Evolutionary conservation across 495 filamentous ascomycete species (phyloP).

Genomic region (Ramalina intermedia): DNA sequence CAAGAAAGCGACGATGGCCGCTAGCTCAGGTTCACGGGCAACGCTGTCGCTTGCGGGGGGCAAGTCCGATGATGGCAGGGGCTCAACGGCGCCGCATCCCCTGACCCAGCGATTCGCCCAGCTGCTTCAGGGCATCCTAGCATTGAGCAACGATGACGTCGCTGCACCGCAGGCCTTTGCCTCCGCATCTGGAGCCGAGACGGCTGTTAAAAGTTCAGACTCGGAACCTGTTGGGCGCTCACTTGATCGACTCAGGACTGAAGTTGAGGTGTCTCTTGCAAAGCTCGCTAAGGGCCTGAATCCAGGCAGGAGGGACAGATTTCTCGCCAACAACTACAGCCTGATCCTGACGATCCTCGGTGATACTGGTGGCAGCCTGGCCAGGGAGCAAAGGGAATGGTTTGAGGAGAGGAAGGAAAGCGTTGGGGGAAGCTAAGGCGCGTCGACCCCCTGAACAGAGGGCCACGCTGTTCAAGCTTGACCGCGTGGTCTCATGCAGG

Average conservation of each 20-base stretch:
- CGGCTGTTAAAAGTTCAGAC: conserved; percentile 45
- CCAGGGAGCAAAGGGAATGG: conserved; percentile 10
- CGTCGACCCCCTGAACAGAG: no score
- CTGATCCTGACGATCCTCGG: conserved; percentile 76
- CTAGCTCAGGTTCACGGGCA: conserved; percentile 32
- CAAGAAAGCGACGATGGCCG: conserved; percentile 35
- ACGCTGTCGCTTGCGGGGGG: conserved; percentile 41
- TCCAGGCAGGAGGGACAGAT: conserved; percentile 65
- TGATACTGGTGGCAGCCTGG: conserved; percentile 13
- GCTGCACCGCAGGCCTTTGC: not conserved
- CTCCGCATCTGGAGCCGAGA: not conserved
- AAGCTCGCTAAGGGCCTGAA: conserved; percentile 57
- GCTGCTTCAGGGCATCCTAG: conserved; percentile 69
- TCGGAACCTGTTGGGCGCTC: conserved; percentile 82
- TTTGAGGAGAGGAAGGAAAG: conserved; percentile 13
- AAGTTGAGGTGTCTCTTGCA: conserved; percentile 64
- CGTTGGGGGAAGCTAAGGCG: conserved; percentile 8
- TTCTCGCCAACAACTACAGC: conserved; percentile 88
- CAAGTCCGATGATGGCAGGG: conserved; percentile 32
- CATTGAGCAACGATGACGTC: conserved; percentile 52
- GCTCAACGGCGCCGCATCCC: conserved; percentile 77
- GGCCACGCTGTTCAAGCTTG: no score
- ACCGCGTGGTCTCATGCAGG: no score
- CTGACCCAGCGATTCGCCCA: conserved; percentile 88
- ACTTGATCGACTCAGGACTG: conserved; percentile 55